Evolutionary conservation across 2,329 filamentous ascomycete species (phyloP).

Genomic region (Emmonsiellopsis sp.): DNA sequence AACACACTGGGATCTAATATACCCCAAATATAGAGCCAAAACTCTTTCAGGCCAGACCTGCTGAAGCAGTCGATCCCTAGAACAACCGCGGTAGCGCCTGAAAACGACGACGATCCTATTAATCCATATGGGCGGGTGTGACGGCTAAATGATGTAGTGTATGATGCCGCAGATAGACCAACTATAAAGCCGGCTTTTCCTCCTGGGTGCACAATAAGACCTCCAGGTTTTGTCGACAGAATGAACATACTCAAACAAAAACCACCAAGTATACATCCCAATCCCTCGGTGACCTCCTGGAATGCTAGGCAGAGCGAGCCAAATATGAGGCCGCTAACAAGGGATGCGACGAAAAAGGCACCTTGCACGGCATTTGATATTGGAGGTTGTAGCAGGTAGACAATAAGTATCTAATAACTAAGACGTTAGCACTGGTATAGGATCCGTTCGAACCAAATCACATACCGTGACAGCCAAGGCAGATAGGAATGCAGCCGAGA

Average conservation of each 20-base stretch:
- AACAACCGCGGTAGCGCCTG: constrained; percentile 67
- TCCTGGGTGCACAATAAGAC: constrained; percentile 54
- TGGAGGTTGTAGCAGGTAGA: constrained; percentile 79
- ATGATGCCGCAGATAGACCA: constrained; percentile 57
- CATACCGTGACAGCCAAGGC: constrained; percentile 60
- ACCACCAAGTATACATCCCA: constrained; percentile 81
- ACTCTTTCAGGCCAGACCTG: constrained; percentile 84
- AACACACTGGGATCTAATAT: constrained; percentile 7
- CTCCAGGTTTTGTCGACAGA: constrained; percentile 64
- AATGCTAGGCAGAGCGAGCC: constrained; percentile 70
- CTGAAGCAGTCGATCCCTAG: constrained; percentile 88
- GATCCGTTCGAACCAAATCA: constrained; percentile 2
- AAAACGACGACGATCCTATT: constrained; percentile 68
- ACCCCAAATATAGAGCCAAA: constrained; percentile 90
- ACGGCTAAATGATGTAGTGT: constrained; percentile 67
- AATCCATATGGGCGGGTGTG: constrained; percentile 70
- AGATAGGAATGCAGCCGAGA: constrained; percentile 66
- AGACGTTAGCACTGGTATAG: constrained; percentile 2
- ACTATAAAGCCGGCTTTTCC: constrained; percentile 66
- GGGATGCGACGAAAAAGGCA: constrained; percentile 70
- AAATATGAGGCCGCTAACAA: constrained; percentile 63
- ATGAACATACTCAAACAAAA: constrained; percentile 90
- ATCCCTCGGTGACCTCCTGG: constrained; percentile 68
- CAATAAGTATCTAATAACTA: constrained; percentile 53
- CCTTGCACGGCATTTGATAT: constrained; percentile 69